phyloP scores from a whole-genome alignment of 495 filamentous ascomycete genomes.

The Trichoderma reesei region DNA sequence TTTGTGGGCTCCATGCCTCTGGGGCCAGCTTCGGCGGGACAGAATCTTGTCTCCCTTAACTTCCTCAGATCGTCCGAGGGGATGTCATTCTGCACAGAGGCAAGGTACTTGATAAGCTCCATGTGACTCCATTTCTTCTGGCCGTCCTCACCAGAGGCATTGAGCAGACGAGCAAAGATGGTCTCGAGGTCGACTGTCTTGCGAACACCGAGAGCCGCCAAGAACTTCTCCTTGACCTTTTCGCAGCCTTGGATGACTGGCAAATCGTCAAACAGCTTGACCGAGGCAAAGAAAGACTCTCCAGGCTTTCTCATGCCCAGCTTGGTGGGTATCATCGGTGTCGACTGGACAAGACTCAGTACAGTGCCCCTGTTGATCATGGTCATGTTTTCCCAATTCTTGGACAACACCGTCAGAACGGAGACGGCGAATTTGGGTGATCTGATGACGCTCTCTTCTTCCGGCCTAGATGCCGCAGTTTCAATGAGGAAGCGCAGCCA shows the following conservation, averaged over 20 bases:
- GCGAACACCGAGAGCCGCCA: conserved; percentile 70
- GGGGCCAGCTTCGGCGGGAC: conserved; percentile 61
- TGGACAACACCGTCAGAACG: conserved; percentile 73
- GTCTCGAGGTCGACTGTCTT: conserved; percentile 86
- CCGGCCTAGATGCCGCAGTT: conserved; percentile 33
- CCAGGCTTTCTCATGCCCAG: conserved; percentile 77
- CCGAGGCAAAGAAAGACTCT: conserved; percentile 86
- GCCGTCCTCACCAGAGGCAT: conserved; percentile 34
- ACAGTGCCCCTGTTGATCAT: conserved; percentile 54
- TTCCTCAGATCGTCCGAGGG: conserved; percentile 72
- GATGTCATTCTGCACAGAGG: conserved; percentile 84
- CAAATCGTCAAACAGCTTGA: conserved; percentile 89
- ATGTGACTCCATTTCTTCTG: conserved; percentile 76
- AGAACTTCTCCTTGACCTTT: conserved; percentile 79
- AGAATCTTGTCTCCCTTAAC: conserved; percentile 66
- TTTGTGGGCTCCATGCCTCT: conserved; percentile 32
- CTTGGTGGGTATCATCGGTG: conserved; percentile 82
- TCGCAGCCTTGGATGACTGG: conserved; percentile 66
- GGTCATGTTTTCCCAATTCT: conserved; percentile 73
- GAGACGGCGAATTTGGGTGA: conserved; percentile 66
- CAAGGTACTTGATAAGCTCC: conserved; percentile 86
- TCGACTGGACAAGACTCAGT: conserved; percentile 47
- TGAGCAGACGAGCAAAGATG: conserved; percentile 79
- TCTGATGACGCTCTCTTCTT: conserved; percentile 48
- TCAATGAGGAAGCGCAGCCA: conserved; percentile 76